Evolutionary conservation across 2,329 filamentous ascomycete genomes (phyloP).

Genomic region (Cladosporium oxysporum): DNA sequence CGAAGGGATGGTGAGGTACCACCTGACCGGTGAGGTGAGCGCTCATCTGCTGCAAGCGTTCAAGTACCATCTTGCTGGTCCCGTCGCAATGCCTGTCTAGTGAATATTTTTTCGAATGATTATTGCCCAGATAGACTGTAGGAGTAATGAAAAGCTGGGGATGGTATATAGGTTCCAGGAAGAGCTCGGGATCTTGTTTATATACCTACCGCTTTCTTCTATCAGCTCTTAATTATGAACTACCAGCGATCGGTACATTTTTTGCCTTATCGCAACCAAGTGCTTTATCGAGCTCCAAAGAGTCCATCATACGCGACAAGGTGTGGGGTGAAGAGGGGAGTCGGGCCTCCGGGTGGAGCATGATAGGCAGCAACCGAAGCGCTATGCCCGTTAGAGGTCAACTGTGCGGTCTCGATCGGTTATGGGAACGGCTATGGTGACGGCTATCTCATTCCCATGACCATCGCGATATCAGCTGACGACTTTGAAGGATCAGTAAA

Average conservation of each 20-base stretch:
- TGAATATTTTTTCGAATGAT: neutral
- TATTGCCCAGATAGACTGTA: neutral
- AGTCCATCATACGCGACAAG: conserved; percentile 15
- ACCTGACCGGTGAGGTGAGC: conserved; percentile 60
- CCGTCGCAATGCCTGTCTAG: neutral
- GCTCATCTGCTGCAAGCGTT: conserved; percentile 64
- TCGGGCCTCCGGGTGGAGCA: neutral
- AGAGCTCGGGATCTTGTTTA: neutral
- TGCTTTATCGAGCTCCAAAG: conserved; percentile 17
- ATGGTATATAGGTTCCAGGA: neutral
- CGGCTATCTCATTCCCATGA: neutral
- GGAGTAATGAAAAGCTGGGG: neutral
- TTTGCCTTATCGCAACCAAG: conserved; percentile 8
- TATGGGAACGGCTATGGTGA: conserved; percentile 5
- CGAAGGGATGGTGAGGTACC: conserved; percentile 68
- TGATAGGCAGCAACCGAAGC: conserved; percentile 2
- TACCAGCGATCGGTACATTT: conserved; percentile 1
- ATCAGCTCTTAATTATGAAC: conserved; percentile 1
- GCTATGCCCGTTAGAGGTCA: conserved; percentile 6
- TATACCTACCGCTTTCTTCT: conserved; percentile 2
- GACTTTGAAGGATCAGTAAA: neutral
- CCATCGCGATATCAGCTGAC: conserved; percentile 4
- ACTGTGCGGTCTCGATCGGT: conserved; percentile 4
- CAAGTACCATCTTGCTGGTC: conserved; percentile 41
- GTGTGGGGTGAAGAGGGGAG: conserved; percentile 15